Conservation (phyloP, 2,329 filamentous ascomycete genomes). For the Beauveria sp. region DNA sequence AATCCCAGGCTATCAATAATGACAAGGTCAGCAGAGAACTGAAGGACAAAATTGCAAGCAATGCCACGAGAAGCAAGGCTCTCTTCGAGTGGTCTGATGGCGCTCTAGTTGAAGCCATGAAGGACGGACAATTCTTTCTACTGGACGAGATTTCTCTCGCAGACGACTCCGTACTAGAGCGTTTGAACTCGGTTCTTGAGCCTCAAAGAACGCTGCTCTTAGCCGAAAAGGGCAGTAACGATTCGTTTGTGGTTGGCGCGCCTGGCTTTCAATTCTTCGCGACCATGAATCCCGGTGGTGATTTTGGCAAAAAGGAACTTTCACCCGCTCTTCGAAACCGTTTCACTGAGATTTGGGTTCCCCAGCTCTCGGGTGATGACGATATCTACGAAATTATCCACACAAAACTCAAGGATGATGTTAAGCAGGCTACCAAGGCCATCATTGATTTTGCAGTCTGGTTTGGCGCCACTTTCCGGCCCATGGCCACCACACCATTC, state of each 20-base stretch:
- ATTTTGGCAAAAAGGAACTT: slow-evolving; percentile 96
- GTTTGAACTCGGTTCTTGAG: slow-evolving; percentile 93
- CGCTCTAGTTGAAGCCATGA: slow-evolving; percentile 90
- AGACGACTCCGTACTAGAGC: slow-evolving; percentile 92
- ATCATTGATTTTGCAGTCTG: slow-evolving; percentile 87
- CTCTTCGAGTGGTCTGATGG: slow-evolving; percentile 97
- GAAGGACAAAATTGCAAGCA: slow-evolving; percentile 37
- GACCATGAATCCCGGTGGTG: slow-evolving; percentile 98
- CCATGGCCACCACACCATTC: slow-evolving; percentile 65
- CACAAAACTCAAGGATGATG: slow-evolving; percentile 57
- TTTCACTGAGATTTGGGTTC: slow-evolving; percentile 98
- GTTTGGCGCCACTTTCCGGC: slow-evolving; percentile 80
- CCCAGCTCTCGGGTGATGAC: slow-evolving; percentile 72
- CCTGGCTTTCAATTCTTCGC: slow-evolving; percentile 91
- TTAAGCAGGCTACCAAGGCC: slow-evolving; percentile 51
- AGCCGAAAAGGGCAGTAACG: slow-evolving; percentile 83
- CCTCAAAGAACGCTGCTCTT: slow-evolving; percentile 77
- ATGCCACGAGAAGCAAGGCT: slow-evolving; percentile 62
- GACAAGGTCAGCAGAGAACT: slow-evolving; percentile 42
- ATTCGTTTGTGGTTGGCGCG: slow-evolving; percentile 69
- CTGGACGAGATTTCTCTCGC: slow-evolving; percentile 97
- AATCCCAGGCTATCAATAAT: slow-evolving; percentile 32
- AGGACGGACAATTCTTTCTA: slow-evolving; percentile 79
- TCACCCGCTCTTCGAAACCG: slow-evolving; percentile 92
- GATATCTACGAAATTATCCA: slow-evolving; percentile 84